Evolutionary conservation across 441 rosid species (phyloP).

Genomic region (Theobroma grandiflorum): DNA sequence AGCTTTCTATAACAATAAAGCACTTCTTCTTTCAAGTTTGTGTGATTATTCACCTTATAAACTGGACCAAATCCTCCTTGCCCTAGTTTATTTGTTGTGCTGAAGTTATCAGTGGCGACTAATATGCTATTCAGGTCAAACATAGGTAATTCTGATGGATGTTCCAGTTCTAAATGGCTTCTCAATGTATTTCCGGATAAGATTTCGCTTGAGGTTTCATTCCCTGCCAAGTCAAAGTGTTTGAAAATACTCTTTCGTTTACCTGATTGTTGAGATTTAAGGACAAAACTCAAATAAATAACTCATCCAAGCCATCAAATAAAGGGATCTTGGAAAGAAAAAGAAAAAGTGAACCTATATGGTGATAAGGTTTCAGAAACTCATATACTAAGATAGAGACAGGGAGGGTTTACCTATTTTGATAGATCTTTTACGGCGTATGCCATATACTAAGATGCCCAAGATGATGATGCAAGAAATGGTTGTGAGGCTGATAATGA

Average conservation of each 20-base stretch:
- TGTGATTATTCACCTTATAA: background rate
- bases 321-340: too few species aligned
- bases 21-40: too few species aligned
- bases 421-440: background rate
- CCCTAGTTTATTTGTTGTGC: constrained; percentile 48
- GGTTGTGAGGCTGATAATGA: constrained; percentile 9
- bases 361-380: too few species aligned
- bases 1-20: too few species aligned
- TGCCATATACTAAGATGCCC: background rate
- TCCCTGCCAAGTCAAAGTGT: background rate
- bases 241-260: too few species aligned
- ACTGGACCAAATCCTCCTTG: constrained; percentile 47
- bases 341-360: too few species aligned
- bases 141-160: constrained; percentile 36
- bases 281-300: too few species aligned
- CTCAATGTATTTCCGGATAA: background rate
- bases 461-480: background rate
- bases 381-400: background rate
- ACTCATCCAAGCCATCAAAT: too few species aligned
- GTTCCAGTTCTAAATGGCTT: constrained; percentile 8
- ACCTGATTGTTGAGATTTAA: too few species aligned
- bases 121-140: constrained; percentile 36
- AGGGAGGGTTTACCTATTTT: background rate
- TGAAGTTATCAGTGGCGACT: constrained; percentile 48
- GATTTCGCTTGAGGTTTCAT: too few species aligned